Conservation (phyloP, 2,329 filamentous ascomycete genomes). For the Seiridium unicorne region DNA sequence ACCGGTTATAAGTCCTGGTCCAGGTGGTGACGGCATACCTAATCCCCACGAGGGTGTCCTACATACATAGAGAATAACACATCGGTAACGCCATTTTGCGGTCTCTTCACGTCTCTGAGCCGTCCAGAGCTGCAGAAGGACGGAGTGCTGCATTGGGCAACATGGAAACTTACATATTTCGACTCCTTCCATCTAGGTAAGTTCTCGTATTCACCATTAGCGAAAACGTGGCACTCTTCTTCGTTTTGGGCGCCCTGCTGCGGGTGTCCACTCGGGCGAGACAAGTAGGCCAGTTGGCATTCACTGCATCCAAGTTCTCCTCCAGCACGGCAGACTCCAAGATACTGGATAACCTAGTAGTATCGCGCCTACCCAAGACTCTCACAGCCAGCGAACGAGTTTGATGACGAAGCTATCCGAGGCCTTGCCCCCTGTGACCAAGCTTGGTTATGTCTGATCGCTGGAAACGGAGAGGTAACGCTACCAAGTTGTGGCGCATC, state of each 20-base stretch:
- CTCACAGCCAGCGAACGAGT: no score
- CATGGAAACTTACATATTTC: background rate
- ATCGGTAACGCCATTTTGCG: no score
- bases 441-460: background rate
- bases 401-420: no score
- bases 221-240: background rate
- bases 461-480: background rate
- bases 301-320: background rate
- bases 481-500: background rate
- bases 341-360: background rate
- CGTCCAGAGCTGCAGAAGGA: conserved; percentile 4
- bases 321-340: background rate
- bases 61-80: no score
- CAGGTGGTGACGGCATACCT: no score
- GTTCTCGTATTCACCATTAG: background rate
- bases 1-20: no score
- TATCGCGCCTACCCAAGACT: background rate
- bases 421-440: background rate
- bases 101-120: background rate
- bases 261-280: background rate
- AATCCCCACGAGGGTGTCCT: no score
- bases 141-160: conserved; percentile 13
- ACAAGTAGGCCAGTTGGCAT: background rate
- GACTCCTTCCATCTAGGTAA: background rate
- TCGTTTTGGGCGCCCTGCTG: no score